Percentiles rank a stretch among this genome's conserved stretches.
phyloP scores from a whole-genome alignment of 805 yeast species.

The Lipomyces oligophaga region DNA sequence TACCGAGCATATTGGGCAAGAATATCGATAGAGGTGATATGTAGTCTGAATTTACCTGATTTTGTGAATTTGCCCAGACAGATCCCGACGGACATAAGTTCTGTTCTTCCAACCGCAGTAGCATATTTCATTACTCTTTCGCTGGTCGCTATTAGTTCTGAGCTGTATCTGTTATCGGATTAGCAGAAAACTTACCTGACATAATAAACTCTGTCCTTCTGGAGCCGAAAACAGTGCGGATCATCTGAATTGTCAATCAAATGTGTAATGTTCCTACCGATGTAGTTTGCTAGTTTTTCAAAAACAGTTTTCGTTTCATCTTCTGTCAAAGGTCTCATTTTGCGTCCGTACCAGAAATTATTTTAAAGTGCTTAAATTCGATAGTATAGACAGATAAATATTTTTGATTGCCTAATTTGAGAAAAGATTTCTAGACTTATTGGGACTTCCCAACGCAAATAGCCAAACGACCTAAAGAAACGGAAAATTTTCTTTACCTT shows the following conservation, averaged over 20 bases:
- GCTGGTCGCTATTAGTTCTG: slow-evolving; percentile 1
- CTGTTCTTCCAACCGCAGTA: slow-evolving; percentile 82
- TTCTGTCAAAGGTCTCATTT: slow-evolving; percentile 92
- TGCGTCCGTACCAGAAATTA: slow-evolving; percentile 4
- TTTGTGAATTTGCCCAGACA: slow-evolving; percentile 97
- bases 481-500: too few species aligned
- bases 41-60: slow-evolving; percentile 93
- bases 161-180: not conserved
- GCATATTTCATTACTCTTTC: slow-evolving; percentile 55
- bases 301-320: slow-evolving; percentile 95
- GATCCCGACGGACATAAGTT: slow-evolving; percentile 86
- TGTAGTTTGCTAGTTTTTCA: slow-evolving; percentile 92
- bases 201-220: slow-evolving; percentile 94
- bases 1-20: slow-evolving; percentile 84
- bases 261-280: slow-evolving; percentile 90
- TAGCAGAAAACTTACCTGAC: slow-evolving; percentile 42
- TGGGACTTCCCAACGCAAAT: too few species aligned
- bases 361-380: not conserved
- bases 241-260: slow-evolving; percentile 76
- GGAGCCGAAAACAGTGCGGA: slow-evolving; percentile 92
- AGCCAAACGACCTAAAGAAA: too few species aligned
- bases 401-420: not conserved
- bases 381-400: too few species aligned
- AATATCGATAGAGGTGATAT: slow-evolving; percentile 82
- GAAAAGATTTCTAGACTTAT: not conserved